Base-by-base conservation (phyloP, 2,329 filamentous ascomycete species). In the Talaromyces sp. region DNA sequence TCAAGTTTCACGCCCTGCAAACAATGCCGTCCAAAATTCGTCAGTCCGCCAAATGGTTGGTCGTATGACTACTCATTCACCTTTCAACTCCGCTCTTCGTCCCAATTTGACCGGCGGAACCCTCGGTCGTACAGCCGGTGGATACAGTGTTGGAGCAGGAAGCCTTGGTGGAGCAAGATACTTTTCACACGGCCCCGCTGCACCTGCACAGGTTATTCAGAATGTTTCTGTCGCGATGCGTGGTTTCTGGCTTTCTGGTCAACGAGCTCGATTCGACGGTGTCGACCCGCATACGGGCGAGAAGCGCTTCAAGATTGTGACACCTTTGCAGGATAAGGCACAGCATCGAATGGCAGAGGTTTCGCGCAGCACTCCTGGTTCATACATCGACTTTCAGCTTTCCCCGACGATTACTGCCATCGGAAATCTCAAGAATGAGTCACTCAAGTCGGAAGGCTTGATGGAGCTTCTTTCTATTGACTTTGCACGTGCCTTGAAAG, bases 141-240 rank as follows among this genome's bases (percentile, higher is more conserved):
- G 95, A n/a, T 99, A 99, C 69, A 80, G 91, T 45, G 80, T 85
- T 64, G 91, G 91, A 34, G 86, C 88, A 59, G 89, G 89, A 36
- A 84, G 88, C 56, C 77, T 87, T 66, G 88, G 91, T 70, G 91
- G 90, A 53, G 88, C 89, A 27, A 86, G 94, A 70, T 94, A 94
- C 81, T 98, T 98, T 80, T 96, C 92, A 1, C 93, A 97, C 79
- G 87, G 88, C 0, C 92, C 94, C 1, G 90, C 91, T 10, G 87
- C 89, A 7, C 93, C 92, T 45, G 92, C 93, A 1, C 92, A 98
- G 76, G 92, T 98, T 56, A 87, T 98, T 61, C 91, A 95, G 77
- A 97, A 97, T 78, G 94, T 97, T n/a, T 96, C 92, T 13, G 89
- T 93, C 71, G 95, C 93, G 5, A 89, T 98, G 73, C 88, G 95